Percentiles rank a stretch among this genome's conserved stretches.
These are phyloP conservation scores for Theobroma cacao DNA, from an alignment of 345 rosid genomes.

Conservation along the genomic window DNA sequence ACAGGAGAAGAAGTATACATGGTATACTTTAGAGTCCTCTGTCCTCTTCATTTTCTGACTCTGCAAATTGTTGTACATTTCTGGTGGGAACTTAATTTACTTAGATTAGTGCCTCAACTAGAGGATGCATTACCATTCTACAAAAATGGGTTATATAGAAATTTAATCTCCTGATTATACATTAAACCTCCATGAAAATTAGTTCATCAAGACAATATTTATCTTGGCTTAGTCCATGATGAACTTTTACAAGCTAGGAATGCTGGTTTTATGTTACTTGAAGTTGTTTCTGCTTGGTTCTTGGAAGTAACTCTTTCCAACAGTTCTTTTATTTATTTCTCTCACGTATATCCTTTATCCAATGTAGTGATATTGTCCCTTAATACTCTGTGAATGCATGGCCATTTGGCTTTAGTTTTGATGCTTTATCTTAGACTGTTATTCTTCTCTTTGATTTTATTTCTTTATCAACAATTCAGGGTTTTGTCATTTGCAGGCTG, in stretches of 20 bases:
- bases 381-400: too few relatives aligned
- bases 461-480: background rate
- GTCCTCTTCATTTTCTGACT: background rate
- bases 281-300: too few relatives aligned
- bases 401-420: too few relatives aligned
- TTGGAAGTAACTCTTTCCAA: too few relatives aligned
- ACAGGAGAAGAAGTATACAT: constrained; percentile 48
- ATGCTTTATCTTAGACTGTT: background rate
- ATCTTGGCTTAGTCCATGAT: too few relatives aligned
- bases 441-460: background rate
- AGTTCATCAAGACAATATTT: too few relatives aligned
- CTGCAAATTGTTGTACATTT: background rate
- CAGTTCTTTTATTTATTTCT: background rate
- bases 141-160: too few relatives aligned
- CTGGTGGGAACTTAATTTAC: background rate
- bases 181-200: too few relatives aligned
- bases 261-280: too few relatives aligned
- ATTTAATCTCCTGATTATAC: too few relatives aligned
- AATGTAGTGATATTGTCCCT: too few relatives aligned
- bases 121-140: background rate
- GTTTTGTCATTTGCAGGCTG: constrained; percentile 36
- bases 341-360: background rate
- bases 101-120: background rate
- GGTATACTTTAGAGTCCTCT: constrained; percentile 26
- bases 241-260: too few relatives aligned